Conservation (phyloP, 2,329 filamentous ascomycete genomes). For the Trichoderma sp. region DNA sequence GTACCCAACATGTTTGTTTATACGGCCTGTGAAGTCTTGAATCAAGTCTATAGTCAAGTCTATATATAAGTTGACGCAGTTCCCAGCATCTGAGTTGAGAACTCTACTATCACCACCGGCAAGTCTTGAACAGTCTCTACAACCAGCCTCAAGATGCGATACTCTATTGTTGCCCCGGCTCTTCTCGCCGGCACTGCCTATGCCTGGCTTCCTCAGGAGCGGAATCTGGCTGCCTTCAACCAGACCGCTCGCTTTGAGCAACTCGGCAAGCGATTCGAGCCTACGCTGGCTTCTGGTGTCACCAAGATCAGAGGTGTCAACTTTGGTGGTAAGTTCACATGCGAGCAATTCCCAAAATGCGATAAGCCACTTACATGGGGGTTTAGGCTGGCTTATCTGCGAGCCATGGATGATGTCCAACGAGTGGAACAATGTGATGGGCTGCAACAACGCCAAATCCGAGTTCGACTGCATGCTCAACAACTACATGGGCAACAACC, state of each 20-base stretch:
- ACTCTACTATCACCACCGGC: background rate
- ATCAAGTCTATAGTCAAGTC: slow-evolving; percentile 1
- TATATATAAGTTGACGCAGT: slow-evolving; percentile 12
- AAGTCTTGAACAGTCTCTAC: background rate
- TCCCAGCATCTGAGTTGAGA: background rate
- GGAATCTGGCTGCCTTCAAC: slow-evolving; percentile 41
- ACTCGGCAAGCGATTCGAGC: slow-evolving; percentile 41
- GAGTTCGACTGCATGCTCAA: slow-evolving; percentile 58
- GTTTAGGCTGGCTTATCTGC: slow-evolving; percentile 44
- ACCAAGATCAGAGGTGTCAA: slow-evolving; percentile 58
- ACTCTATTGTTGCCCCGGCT: slow-evolving; percentile 33
- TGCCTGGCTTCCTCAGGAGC: slow-evolving; percentile 41
- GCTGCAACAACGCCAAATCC: slow-evolving; percentile 48
- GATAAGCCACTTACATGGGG: background rate
- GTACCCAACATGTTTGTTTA: background rate
- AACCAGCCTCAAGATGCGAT: slow-evolving; percentile 33
- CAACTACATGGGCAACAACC: slow-evolving; percentile 33
- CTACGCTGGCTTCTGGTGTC: slow-evolving; percentile 33
- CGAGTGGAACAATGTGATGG: slow-evolving; percentile 51
- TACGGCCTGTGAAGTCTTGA: background rate
- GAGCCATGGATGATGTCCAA: slow-evolving; percentile 56
- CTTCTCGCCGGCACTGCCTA: slow-evolving; percentile 33
- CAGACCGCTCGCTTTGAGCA: slow-evolving; percentile 39
- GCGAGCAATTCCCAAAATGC: too few species aligned
- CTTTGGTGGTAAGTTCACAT: slow-evolving; percentile 49